Percentiles rank a stretch among this genome's conserved stretches.
Evolutionary conservation across 106 monocot genomes (phyloP).

Genomic region (Platanthera guangdongensis): DNA sequence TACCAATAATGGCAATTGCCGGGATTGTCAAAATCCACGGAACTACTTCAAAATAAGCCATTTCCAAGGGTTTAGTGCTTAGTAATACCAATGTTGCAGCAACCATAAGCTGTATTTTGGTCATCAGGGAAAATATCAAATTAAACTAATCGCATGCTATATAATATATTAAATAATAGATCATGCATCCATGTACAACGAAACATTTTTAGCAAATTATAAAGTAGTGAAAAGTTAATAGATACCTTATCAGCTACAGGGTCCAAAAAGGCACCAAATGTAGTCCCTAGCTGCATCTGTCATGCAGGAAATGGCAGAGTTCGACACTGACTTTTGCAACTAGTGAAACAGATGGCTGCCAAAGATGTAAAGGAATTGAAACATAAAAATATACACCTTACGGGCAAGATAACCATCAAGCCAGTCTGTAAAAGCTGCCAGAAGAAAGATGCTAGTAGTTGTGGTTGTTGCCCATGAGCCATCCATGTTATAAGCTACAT

Average conservation of each 20-base stretch:
- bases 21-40: slow-evolving; percentile 79
- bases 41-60: slow-evolving; percentile 30
- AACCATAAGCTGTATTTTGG: slow-evolving; percentile 78
- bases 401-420: slow-evolving; percentile 73
- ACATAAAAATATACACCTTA: slow-evolving; percentile 28
- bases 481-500: slow-evolving; percentile 54
- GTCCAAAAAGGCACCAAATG: slow-evolving; percentile 81
- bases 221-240: background rate
- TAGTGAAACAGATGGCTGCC: background rate
- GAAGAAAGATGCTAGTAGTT: slow-evolving; percentile 50
- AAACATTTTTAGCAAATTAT: background rate
- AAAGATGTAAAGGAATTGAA: background rate
- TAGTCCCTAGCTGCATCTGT: slow-evolving; percentile 56
- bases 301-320: background rate
- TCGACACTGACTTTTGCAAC: background rate
- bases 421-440: slow-evolving; percentile 65
- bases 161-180: background rate
- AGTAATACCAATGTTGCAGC: slow-evolving; percentile 75
- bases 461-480: slow-evolving; percentile 54
- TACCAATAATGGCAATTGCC: slow-evolving; percentile 93
- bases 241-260: slow-evolving; percentile 78
- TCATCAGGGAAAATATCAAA: slow-evolving; percentile 3
- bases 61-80: slow-evolving; percentile 66
- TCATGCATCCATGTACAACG: background rate
- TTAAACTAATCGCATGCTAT: background rate